These are phyloP conservation scores for Phaeosphaeriaceae sp. DNA, from an alignment of 2,329 filamentous ascomycete genomes.

Conservation along the genomic window DNA sequence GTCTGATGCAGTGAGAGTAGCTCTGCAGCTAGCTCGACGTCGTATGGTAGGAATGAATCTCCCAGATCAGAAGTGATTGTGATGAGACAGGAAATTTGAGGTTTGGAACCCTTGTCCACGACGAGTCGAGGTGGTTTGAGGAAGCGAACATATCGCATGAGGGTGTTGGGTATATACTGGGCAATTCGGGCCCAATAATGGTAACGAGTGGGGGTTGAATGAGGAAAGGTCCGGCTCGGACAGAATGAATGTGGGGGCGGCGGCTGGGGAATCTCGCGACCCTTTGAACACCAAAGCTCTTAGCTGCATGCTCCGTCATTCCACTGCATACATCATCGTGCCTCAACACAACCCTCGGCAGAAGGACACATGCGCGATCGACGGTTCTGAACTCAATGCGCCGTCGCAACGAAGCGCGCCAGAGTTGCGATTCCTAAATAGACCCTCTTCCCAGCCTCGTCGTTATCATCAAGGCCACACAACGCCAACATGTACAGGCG, in stretches of 20 bases:
- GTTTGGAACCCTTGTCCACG: constrained; percentile 38
- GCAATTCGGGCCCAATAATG: not conserved
- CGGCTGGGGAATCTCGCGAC: constrained; percentile 9
- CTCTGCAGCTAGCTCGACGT: constrained; percentile 53
- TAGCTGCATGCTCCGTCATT: constrained; percentile 12
- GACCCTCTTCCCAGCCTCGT: constrained; percentile 14
- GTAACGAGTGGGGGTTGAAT: constrained; percentile 9
- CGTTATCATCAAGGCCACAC: not conserved
- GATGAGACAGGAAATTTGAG: constrained; percentile 52
- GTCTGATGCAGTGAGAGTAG: constrained; percentile 35
- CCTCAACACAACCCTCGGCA: constrained; percentile 1
- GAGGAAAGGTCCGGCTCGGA: constrained; percentile 3
- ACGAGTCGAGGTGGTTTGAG: constrained; percentile 66
- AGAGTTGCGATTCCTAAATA: constrained; percentile 18
- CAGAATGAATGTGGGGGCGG: constrained; percentile 21
- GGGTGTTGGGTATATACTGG: not conserved
- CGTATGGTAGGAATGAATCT: constrained; percentile 65
- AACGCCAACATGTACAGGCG: constrained; percentile 62
- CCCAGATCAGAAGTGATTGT: constrained; percentile 75
- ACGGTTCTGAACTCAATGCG: constrained; percentile 30
- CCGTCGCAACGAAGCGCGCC: constrained; percentile 26
- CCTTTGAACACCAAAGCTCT: constrained; percentile 3
- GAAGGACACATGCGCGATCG: constrained; percentile 8
- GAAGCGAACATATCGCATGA: constrained; percentile 68
- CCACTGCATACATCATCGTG: constrained; percentile 14